These are phyloP conservation scores for Phytophthora lateralis DNA, from an alignment of 352 stramenopile species.

Conservation along the genomic window DNA sequence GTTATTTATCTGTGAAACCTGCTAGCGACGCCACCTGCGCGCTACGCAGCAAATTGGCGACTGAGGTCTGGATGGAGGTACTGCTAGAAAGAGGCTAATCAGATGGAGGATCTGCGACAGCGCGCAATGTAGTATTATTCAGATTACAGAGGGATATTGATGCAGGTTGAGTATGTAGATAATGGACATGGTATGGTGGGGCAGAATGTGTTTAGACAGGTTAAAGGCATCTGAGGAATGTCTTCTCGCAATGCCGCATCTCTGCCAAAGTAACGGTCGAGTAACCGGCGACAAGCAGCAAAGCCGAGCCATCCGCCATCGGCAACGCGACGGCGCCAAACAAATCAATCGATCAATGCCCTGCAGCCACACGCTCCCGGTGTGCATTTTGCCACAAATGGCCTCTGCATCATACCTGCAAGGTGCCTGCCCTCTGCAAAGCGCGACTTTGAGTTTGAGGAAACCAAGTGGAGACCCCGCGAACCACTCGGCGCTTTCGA, in stretches of 20 bases:
- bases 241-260: constrained; percentile 7
- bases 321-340: constrained; percentile 18
- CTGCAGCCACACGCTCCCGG: constrained; percentile 1
- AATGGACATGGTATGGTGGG: too few species aligned
- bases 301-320: not conserved
- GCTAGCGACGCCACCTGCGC: constrained; percentile 1
- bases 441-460: not conserved
- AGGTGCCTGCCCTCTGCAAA: not conserved
- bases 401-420: not conserved
- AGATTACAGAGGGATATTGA: not conserved
- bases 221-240: not conserved
- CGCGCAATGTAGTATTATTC: not conserved
- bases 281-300: constrained; percentile 19
- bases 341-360: constrained; percentile 1
- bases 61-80: constrained; percentile 2
- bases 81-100: constrained; percentile 7
- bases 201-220: not conserved
- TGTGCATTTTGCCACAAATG: not conserved
- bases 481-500: constrained; percentile 5
- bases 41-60: constrained; percentile 26
- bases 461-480: not conserved
- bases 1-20: too few species aligned
- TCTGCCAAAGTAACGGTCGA: constrained; percentile 15
- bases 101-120: constrained; percentile 16
- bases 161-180: too few species aligned